Evolutionary conservation across 495 filamentous ascomycete genomes (phyloP).

Genomic region (Annulohypoxylon bovei): DNA sequence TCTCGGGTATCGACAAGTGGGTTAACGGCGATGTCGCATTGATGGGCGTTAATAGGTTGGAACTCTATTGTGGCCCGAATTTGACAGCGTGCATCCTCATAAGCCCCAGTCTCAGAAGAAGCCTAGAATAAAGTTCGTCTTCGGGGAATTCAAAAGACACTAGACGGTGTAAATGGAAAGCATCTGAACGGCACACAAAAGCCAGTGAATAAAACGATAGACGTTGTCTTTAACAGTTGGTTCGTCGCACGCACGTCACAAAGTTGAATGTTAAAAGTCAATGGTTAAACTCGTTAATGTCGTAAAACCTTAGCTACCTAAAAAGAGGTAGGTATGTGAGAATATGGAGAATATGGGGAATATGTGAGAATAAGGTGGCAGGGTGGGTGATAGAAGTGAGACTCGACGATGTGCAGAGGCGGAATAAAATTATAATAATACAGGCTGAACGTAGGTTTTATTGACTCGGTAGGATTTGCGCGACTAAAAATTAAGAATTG

Average conservation of each 20-base stretch:
- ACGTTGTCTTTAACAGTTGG: neutral
- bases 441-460: constrained; percentile 1
- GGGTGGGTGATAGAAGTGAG: constrained; percentile 6
- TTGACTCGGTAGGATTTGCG: constrained; percentile 10
- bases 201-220: neutral
- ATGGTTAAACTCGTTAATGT: constrained; percentile 25
- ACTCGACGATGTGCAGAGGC: neutral
- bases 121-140: constrained; percentile 32
- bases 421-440: constrained; percentile 26
- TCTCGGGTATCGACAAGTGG: constrained; percentile 28
- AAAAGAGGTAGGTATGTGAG: neutral
- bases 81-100: constrained; percentile 26
- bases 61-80: constrained; percentile 34
- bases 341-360: neutral
- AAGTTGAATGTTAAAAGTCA: constrained; percentile 24
- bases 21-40: constrained; percentile 33
- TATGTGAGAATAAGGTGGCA: neutral
- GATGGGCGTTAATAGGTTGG: constrained; percentile 14
- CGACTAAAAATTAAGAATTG: constrained; percentile 11
- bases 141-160: constrained; percentile 31
- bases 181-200: constrained; percentile 19
- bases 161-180: constrained; percentile 25
- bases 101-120: constrained; percentile 19
- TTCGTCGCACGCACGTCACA: constrained; percentile 12
- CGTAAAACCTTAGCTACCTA: constrained; percentile 26